A percentile compares a stretch with the other conserved stretches of the same genome.
Conservation (phyloP, 352 stramenopile species). For the Saprolegnia parasitica region DNA sequence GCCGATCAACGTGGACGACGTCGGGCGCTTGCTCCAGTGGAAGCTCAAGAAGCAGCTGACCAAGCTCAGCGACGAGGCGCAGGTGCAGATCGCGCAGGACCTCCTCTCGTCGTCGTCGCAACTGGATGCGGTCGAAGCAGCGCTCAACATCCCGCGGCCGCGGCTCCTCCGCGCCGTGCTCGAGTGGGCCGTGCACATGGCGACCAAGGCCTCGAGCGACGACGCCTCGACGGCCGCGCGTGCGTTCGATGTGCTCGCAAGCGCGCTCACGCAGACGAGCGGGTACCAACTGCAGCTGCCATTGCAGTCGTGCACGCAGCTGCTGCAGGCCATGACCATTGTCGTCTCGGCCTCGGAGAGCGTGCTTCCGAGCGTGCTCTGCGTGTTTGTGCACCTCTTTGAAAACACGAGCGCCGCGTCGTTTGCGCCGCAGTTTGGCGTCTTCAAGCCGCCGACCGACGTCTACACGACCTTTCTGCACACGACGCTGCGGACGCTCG, state of each 20-base stretch:
- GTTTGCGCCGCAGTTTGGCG: slow-evolving; percentile 50
- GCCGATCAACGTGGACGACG: slow-evolving; percentile 14
- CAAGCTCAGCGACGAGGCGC: neutral
- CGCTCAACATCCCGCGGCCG: slow-evolving; percentile 4
- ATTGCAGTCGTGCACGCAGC: slow-evolving; percentile 67
- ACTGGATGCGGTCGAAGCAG: slow-evolving; percentile 1
- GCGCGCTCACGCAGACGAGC: slow-evolving; percentile 5
- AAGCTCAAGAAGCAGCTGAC: slow-evolving; percentile 14
- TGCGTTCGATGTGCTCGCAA: slow-evolving; percentile 18
- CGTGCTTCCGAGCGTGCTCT: slow-evolving; percentile 42
- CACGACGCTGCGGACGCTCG: slow-evolving; percentile 37
- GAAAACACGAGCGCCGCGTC: slow-evolving; percentile 11
- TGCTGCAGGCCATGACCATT: slow-evolving; percentile 59
- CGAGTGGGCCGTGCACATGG: slow-evolving; percentile 24
- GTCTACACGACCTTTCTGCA: slow-evolving; percentile 72
- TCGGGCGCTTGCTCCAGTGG: slow-evolving; percentile 18
- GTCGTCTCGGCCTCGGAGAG: slow-evolving; percentile 36
- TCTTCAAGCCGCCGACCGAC: slow-evolving; percentile 77
- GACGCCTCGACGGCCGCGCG: neutral
- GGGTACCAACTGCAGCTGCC: slow-evolving; percentile 37
- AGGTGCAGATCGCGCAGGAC: neutral
- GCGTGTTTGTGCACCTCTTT: slow-evolving; percentile 54
- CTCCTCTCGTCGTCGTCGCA: neutral
- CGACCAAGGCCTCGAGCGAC: neutral
- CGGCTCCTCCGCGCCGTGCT: slow-evolving; percentile 20